Conservation (phyloP, 345 rosid genomes). For the Ailanthus altissimus region DNA sequence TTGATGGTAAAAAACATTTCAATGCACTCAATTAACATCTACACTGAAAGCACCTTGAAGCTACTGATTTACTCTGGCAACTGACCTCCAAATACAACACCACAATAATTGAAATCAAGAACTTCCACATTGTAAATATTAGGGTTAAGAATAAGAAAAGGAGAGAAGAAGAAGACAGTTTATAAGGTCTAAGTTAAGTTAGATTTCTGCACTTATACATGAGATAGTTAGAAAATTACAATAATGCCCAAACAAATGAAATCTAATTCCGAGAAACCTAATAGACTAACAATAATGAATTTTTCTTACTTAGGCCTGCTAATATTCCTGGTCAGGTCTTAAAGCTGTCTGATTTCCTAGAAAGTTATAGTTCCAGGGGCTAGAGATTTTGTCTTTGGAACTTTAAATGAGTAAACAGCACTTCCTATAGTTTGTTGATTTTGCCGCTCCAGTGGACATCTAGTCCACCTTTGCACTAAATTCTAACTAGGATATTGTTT, state of each 20-base stretch:
- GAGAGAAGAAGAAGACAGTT: background rate
- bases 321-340: no score
- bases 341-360: no score
- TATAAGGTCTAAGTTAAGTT: background rate
- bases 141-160: background rate
- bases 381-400: no score
- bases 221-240: background rate
- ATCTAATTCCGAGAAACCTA: background rate
- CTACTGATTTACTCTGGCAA: background rate
- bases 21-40: background rate
- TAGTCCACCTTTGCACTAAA: no score
- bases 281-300: background rate
- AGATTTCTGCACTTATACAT: background rate
- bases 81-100: background rate
- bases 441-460: no score
- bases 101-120: background rate
- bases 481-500: no score
- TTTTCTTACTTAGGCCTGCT: no score
- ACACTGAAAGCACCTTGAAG: conserved; percentile 1
- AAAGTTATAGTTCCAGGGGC: no score
- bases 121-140: background rate
- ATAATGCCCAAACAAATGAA: background rate
- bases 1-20: background rate
- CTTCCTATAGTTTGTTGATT: no score
- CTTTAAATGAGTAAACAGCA: no score